These are phyloP conservation scores for Oryza brachyantha DNA, from an alignment of 176 grass and related monocot species.

Conservation along the genomic window DNA sequence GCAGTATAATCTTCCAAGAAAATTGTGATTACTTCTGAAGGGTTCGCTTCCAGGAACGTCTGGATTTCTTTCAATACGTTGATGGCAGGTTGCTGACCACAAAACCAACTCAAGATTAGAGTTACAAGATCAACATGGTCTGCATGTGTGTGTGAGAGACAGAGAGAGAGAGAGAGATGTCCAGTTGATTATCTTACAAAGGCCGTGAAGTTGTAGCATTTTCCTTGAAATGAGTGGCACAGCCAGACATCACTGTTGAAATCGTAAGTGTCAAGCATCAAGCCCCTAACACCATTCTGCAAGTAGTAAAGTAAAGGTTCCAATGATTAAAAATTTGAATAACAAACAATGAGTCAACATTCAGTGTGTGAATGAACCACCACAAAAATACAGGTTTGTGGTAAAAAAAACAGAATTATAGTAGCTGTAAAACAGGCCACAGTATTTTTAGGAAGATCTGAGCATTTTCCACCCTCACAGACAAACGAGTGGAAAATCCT, in stretches of 20 bases:
- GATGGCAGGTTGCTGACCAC: slow-evolving; percentile 74
- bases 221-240: slow-evolving; percentile 69
- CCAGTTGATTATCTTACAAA: slow-evolving; percentile 50
- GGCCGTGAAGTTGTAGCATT: slow-evolving; percentile 72
- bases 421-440: slow-evolving; percentile 1
- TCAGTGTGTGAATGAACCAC: neutral
- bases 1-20: slow-evolving; percentile 86
- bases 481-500: neutral
- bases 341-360: neutral
- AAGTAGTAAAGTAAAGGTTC: slow-evolving; percentile 20
- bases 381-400: neutral
- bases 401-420: neutral
- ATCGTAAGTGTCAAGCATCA: slow-evolving; percentile 97
- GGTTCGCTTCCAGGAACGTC: slow-evolving; percentile 70
- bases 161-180: neutral
- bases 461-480: neutral
- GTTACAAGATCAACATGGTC: slow-evolving; percentile 5
- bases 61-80: slow-evolving; percentile 78
- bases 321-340: neutral
- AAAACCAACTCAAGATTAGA: slow-evolving; percentile 28
- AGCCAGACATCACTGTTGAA: slow-evolving; percentile 87
- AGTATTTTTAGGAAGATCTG: neutral
- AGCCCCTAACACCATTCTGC: slow-evolving; percentile 87
- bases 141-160: no score
- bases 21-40: slow-evolving; percentile 84